phyloP scores from a whole-genome alignment of 1,284 basidiomycete genomes.

The Cutaneotrichosporon arboriforme region DNA sequence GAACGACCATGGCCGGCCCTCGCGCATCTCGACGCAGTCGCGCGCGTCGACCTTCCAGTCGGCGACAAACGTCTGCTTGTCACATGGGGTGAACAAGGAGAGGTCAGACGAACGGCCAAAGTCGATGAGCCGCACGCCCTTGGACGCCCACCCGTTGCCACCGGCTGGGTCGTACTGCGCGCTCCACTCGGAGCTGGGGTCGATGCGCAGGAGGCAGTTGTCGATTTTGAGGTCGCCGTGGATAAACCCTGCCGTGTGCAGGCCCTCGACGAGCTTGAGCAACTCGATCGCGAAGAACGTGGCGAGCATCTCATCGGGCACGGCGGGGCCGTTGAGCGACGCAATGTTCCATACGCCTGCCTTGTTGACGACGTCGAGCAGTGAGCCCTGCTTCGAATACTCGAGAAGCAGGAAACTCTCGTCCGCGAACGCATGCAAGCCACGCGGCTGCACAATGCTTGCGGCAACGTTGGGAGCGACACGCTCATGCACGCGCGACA shows the following conservation, averaged over 20 bases:
- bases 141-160: constrained; percentile 72
- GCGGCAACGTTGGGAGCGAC: constrained; percentile 56
- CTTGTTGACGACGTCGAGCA: constrained; percentile 88
- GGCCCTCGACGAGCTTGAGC: constrained; percentile 70
- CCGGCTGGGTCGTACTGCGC: constrained; percentile 69
- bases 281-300: constrained; percentile 95
- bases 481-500: constrained; percentile 67
- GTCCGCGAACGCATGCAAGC: constrained; percentile 75
- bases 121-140: constrained; percentile 91
- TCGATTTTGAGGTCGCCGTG: constrained; percentile 99
- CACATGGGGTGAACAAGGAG: constrained; percentile 62
- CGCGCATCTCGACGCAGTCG: constrained; percentile 86
- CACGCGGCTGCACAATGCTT: constrained; percentile 68
- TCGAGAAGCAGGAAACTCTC: constrained; percentile 88
- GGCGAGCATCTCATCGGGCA: constrained; percentile 84
- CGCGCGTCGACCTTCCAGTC: constrained; percentile 82
- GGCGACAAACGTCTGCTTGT: constrained; percentile 67
- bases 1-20: constrained; percentile 79
- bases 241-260: constrained; percentile 78
- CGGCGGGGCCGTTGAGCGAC: constrained; percentile 33
- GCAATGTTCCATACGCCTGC: constrained; percentile 58
- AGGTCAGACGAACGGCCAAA: constrained; percentile 92
- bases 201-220: constrained; percentile 88
- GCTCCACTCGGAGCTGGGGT: constrained; percentile 71
- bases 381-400: constrained; percentile 81